Evolutionary conservation across 164 flowering plant species (phyloP).

Genomic region (Magnolia sinica): DNA sequence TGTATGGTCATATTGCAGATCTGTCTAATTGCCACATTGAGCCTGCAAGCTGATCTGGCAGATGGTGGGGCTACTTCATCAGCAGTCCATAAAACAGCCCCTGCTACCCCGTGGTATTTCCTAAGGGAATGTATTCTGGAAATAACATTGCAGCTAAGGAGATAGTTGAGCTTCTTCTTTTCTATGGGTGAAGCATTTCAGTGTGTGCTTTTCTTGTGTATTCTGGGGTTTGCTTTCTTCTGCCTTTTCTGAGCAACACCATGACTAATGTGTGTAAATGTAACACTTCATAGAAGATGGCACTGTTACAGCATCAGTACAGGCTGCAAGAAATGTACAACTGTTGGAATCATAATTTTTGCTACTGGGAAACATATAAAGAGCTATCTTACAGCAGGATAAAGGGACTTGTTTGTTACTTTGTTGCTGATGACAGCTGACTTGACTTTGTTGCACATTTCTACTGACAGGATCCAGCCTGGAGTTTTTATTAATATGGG

Average conservation of each 20-base stretch:
- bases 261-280: background rate
- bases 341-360: background rate
- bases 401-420: background rate
- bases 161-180: background rate
- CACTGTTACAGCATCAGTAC: background rate
- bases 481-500: conserved; percentile 59
- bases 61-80: background rate
- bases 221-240: background rate
- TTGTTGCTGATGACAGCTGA: background rate
- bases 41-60: background rate
- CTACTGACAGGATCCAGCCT: conserved; percentile 53
- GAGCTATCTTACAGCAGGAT: background rate
- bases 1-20: background rate
- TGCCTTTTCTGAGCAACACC: background rate
- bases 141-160: background rate
- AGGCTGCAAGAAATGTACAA: background rate
- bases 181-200: background rate
- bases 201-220: background rate
- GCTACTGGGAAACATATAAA: background rate
- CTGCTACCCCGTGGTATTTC: background rate
- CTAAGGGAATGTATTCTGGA: background rate
- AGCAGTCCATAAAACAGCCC: background rate
- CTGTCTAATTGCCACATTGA: background rate
- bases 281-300: background rate
- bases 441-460: conserved; percentile 6